Conservation (phyloP, 371 early-diverging fungal species). For the Massospora cicadina region DNA sequence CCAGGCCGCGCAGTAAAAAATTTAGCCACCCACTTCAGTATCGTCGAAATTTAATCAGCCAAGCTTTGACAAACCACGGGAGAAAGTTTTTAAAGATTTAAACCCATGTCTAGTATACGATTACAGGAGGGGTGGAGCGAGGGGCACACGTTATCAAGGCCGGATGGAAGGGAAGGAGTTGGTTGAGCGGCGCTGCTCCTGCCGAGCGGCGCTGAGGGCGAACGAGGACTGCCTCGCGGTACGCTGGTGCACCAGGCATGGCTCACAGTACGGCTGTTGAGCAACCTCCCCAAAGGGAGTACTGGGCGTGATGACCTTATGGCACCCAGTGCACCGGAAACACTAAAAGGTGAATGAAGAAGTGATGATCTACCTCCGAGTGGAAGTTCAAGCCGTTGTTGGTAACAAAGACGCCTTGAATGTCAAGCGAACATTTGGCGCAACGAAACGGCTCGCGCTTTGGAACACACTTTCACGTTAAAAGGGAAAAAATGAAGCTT, state of each 20-base stretch:
- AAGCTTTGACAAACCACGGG: too few relatives aligned
- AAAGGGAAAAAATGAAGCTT: not conserved
- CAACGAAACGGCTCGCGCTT: constrained; percentile 7
- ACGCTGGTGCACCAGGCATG: constrained; percentile 11
- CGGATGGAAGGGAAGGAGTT: not conserved
- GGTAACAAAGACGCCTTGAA: constrained; percentile 7
- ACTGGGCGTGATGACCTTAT: constrained; percentile 7
- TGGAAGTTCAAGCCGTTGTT: constrained; percentile 14
- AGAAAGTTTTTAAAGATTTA: too few relatives aligned
- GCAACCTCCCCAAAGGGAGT: constrained; percentile 14
- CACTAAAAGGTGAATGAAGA: constrained; percentile 1
- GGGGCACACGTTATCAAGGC: too few relatives aligned
- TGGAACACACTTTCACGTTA: constrained; percentile 9
- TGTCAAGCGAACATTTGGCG: constrained; percentile 7
- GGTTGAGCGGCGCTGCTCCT: constrained; percentile 1
- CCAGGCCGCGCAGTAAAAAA: too few relatives aligned
- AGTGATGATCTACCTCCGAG: constrained; percentile 8
- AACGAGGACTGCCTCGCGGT: constrained; percentile 9
- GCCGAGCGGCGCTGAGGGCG: constrained; percentile 6
- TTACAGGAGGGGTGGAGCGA: too few relatives aligned
- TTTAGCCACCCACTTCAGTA: too few relatives aligned
- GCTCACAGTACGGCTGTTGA: constrained; percentile 14
- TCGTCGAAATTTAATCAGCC: too few relatives aligned
- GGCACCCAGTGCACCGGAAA: constrained; percentile 12
- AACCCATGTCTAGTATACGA: too few relatives aligned